These are phyloP conservation scores for Vitellaria paradoxa DNA, from an alignment of 179 eudicot species.

Conservation along the genomic window DNA sequence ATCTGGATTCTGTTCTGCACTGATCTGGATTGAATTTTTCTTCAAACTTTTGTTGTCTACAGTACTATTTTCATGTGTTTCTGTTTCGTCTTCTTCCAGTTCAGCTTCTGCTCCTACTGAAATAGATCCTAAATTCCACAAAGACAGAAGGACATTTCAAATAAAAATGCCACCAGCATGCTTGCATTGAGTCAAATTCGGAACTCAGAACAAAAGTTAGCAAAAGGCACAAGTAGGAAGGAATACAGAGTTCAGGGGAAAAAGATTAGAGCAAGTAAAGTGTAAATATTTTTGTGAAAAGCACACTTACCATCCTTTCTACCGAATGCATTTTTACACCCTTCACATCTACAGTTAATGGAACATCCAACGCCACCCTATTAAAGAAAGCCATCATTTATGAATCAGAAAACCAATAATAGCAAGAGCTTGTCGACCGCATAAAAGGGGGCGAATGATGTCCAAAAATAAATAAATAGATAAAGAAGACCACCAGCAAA, in stretches of 20 bases:
- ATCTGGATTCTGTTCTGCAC: slow-evolving; percentile 39
- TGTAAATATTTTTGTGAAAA: neutral
- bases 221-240: neutral
- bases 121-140: slow-evolving; percentile 34
- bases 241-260: neutral
- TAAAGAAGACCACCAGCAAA: slow-evolving; percentile 6
- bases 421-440: neutral
- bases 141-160: slow-evolving; percentile 1
- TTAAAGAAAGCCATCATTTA: slow-evolving; percentile 11
- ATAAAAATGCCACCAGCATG: neutral
- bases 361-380: slow-evolving; percentile 99
- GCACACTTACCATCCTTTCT: slow-evolving; percentile 84
- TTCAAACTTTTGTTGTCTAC: slow-evolving; percentile 32
- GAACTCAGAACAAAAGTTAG: neutral
- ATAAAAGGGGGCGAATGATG: neutral
- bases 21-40: slow-evolving; percentile 28
- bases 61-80: slow-evolving; percentile 30
- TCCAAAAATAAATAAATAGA: too few species aligned
- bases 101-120: slow-evolving; percentile 47
- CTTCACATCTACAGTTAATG: slow-evolving; percentile 89
- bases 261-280: neutral
- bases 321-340: slow-evolving; percentile 95
- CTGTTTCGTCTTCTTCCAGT: slow-evolving; percentile 53
- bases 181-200: neutral
- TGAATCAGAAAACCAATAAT: slow-evolving; percentile 14